These are phyloP conservation scores for Adiantum capillusveneris DNA, from an alignment of 75 land plant species.

Conservation along the genomic window DNA sequence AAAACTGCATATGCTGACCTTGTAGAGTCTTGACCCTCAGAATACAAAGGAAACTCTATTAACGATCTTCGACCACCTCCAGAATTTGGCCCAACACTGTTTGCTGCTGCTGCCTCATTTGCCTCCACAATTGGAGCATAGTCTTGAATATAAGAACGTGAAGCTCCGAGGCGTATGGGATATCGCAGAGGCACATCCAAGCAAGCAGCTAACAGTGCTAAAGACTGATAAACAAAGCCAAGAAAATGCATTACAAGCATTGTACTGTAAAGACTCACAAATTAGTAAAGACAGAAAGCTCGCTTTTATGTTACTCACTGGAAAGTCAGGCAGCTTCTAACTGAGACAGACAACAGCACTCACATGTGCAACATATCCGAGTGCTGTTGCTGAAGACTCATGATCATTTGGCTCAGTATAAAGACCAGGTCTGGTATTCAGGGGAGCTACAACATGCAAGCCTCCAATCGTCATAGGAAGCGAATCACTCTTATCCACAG, in stretches of 20 bases:
- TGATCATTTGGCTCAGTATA: constrained; percentile 70
- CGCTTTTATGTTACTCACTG: neutral
- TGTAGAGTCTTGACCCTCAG: constrained; percentile 90
- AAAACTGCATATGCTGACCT: constrained; percentile 97
- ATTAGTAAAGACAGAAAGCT: neutral
- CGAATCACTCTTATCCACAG: constrained; percentile 7
- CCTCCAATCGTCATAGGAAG: constrained; percentile 66
- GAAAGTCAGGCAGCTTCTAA: neutral
- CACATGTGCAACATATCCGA: constrained; percentile 98
- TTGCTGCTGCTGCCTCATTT: constrained; percentile 22
- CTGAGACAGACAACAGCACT: constrained; percentile 24
- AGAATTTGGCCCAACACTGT: constrained; percentile 16
- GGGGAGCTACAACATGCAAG: constrained; percentile 50
- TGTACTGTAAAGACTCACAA: constrained; percentile 1
- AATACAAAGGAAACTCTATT: constrained; percentile 80
- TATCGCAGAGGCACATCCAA: constrained; percentile 80
- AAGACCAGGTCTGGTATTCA: constrained; percentile 55
- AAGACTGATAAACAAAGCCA: constrained; percentile 39
- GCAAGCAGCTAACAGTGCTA: constrained; percentile 62
- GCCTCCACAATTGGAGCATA: constrained; percentile 64
- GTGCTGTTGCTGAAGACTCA: constrained; percentile 80
- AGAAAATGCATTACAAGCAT: neutral
- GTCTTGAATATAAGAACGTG: constrained; percentile 78
- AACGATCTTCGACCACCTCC: constrained; percentile 18
- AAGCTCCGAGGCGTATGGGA: constrained; percentile 76